Evolutionary conservation across 179 eudicot species (phyloP).

Genomic region (Beta macrorhiza): DNA sequence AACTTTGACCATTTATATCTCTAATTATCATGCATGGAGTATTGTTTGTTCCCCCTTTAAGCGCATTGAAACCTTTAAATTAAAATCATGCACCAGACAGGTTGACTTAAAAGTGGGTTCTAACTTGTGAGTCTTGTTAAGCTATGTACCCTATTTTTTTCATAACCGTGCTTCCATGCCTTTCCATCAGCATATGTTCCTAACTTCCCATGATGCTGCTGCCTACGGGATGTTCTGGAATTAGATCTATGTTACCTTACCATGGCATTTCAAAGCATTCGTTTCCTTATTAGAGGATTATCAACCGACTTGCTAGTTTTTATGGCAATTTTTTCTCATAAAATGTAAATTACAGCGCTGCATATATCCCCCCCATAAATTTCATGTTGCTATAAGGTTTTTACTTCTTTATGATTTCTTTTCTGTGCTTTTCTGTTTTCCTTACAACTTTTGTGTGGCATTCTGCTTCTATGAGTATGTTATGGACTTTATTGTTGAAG

Average conservation of each 20-base stretch:
- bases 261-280: background rate
- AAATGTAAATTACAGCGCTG: background rate
- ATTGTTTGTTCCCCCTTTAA: background rate
- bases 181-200: background rate
- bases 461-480: background rate
- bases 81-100: background rate
- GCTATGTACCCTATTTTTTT: background rate
- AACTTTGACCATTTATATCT: no score
- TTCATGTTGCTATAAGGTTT: background rate
- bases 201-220: background rate
- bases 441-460: background rate
- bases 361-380: background rate
- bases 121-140: constrained; percentile 17
- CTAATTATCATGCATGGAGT: no score
- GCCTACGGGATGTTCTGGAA: background rate
- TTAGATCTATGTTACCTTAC: constrained; percentile 11
- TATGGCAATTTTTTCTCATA: background rate
- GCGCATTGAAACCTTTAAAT: background rate
- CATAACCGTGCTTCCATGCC: background rate
- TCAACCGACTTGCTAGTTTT: background rate
- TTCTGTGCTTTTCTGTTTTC: background rate
- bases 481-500: background rate
- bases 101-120: no score
- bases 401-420: background rate
- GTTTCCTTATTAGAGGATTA: background rate